A percentile compares a stretch with the other conserved stretches of the same genome.
phyloP scores from a whole-genome alignment of 208 protist genomes.

The Crithidia fasciculata region DNA sequence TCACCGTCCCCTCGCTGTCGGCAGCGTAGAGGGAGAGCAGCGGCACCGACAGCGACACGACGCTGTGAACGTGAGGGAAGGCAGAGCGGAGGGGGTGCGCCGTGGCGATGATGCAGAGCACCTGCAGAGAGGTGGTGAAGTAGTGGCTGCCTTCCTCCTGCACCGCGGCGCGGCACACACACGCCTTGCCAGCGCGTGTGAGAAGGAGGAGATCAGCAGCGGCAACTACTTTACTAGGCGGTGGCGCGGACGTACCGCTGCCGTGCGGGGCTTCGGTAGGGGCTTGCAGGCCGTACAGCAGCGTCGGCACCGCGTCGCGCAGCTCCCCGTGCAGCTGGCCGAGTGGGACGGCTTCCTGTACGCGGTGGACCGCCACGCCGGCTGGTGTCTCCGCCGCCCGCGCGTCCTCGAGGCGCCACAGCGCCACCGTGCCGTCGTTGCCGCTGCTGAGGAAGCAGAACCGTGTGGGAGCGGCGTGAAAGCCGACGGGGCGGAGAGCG shows the following conservation, averaged over 20 bases:
- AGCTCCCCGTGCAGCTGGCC: constrained; percentile 22
- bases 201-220: constrained; percentile 43
- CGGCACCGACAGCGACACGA: constrained; percentile 43
- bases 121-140: constrained; percentile 9
- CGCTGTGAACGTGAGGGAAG: constrained; percentile 29
- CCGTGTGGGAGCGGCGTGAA: neutral
- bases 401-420: constrained; percentile 45
- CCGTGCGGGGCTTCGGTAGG: neutral
- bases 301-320: constrained; percentile 41
- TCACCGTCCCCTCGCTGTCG: constrained; percentile 61
- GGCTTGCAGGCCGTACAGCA: constrained; percentile 23
- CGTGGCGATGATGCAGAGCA: constrained; percentile 40
- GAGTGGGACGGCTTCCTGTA: constrained; percentile 25
- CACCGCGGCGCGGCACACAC: constrained; percentile 34
- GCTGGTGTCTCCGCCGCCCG: neutral
- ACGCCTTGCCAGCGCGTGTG: constrained; percentile 33
- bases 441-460: constrained; percentile 57
- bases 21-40: constrained; percentile 67
- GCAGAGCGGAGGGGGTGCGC: constrained; percentile 34
- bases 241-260: neutral
- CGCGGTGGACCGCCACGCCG: constrained; percentile 17
- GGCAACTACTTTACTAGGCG: neutral
- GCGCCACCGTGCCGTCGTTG: constrained; percentile 74
- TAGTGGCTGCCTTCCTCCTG: constrained; percentile 33
- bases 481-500: constrained; percentile 13